Evolutionary conservation across 306 rosid species (phyloP), one percentile per base, ranked within the genome.

Genomic region (Vigna reflexopilosa): DNA sequence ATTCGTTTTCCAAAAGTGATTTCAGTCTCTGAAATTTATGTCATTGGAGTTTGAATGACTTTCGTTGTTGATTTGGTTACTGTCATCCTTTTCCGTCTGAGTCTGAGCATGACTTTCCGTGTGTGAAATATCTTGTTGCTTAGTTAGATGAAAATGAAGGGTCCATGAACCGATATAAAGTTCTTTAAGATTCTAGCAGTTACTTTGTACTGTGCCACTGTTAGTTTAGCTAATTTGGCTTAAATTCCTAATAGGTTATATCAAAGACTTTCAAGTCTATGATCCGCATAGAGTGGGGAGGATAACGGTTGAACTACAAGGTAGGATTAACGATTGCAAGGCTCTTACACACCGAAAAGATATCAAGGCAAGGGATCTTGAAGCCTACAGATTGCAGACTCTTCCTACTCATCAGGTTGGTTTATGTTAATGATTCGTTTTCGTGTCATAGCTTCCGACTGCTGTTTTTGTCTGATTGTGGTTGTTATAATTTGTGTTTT

Each of bases 261-360:
- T 95, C 65, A 95, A 86, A 91, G 90, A 89, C 67, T 92, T 77
- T 75, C 87, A 93, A 77, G 93, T 95, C 34, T 86, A 81, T 82
- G 93, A 95, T 78, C 97, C 97, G 0, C 98, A 93, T 36, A 89
- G 97, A 83, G 98, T 92, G 52, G 98, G 98, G 77, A 89, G 82
- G 86, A 95, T 95, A 81, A 88, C 92, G 42, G 98, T 95, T 77
- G 91, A 95, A 81, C 82, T 95, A 42, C 98, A 89, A 78, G 98
- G 98, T 66, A 91, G 97, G 92, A 65, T 95, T 74, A 92, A 89
- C 1, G 97, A 91, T 81, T 88, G 93, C 83, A 77, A 65, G 77
- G 98, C 96, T 57, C 85, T 90, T 75, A 92, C 96, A 51, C 72
- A 87, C 81, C 72, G 98, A 77, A 92, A 91, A 77, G 93, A 93